These are phyloP conservation scores for Plasmodium chabaudi DNA, from an alignment of 169 alveolate genomes.

Conservation along the genomic window DNA sequence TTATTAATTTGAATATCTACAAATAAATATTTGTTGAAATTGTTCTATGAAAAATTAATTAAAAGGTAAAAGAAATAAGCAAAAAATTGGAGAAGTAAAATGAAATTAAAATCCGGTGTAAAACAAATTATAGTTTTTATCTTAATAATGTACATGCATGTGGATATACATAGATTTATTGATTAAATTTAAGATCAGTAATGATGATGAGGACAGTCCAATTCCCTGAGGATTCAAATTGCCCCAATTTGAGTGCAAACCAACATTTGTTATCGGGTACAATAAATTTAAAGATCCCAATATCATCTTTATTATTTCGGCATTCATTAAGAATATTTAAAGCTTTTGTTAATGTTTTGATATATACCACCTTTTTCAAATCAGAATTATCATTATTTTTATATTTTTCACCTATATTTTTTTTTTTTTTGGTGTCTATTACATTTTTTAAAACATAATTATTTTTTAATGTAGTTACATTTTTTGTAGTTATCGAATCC, in stretches of 20 bases:
- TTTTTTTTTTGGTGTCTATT: slow-evolving; percentile 27
- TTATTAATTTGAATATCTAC: too few relatives aligned
- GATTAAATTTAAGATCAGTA: slow-evolving; percentile 40
- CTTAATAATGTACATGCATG: not conserved
- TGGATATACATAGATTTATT: not conserved
- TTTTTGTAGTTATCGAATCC: slow-evolving; percentile 56
- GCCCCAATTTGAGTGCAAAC: slow-evolving; percentile 74
- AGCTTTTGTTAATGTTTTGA: slow-evolving; percentile 67
- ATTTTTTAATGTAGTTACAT: slow-evolving; percentile 60
- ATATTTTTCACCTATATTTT: not conserved
- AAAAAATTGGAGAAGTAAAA: too few relatives aligned
- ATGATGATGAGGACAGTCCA: slow-evolving; percentile 66
- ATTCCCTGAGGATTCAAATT: slow-evolving; percentile 70
- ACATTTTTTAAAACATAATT: slow-evolving; percentile 55
- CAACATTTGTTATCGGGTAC: slow-evolving; percentile 69
- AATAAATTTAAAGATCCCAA: slow-evolving; percentile 64
- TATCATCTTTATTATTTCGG: slow-evolving; percentile 75
- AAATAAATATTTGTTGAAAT: too few relatives aligned
- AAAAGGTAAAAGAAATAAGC: too few relatives aligned
- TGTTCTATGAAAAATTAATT: too few relatives aligned
- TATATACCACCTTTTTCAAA: slow-evolving; percentile 52
- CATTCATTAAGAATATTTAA: slow-evolving; percentile 70
- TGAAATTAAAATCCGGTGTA: too few relatives aligned
- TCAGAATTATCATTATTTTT: not conserved
- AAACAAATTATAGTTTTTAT: too few relatives aligned